Percentiles rank a stretch among this genome's conserved stretches.
phyloP scores from a whole-genome alignment of 2,329 filamentous ascomycete genomes.

The Atkinsonella texensis region DNA sequence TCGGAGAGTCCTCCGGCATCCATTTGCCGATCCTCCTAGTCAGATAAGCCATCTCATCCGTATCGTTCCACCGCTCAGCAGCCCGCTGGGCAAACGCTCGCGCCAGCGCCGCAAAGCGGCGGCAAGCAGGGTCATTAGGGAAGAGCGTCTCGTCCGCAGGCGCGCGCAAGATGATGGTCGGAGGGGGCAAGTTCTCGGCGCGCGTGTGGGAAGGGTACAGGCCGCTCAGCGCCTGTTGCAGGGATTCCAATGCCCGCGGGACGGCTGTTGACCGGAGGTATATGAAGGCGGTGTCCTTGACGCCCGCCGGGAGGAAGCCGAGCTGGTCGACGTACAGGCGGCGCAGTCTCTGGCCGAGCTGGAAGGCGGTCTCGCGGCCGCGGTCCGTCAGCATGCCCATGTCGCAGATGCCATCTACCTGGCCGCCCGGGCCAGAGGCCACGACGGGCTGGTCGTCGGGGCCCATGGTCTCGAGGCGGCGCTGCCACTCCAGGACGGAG shows the following conservation, averaged over 20 bases:
- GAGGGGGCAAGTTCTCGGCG: slow-evolving; percentile 38
- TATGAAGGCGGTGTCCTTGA: slow-evolving; percentile 46
- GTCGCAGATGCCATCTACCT: slow-evolving; percentile 73
- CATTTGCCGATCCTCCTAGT: slow-evolving; percentile 67
- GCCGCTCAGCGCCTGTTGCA: slow-evolving; percentile 64
- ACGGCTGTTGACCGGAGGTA: slow-evolving; percentile 67
- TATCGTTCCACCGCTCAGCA: slow-evolving; percentile 61
- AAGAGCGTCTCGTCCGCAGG: slow-evolving; percentile 65
- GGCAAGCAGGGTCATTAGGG: slow-evolving; percentile 65
- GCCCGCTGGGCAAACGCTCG: slow-evolving; percentile 61
- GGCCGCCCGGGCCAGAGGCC: slow-evolving; percentile 53
- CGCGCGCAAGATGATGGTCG: slow-evolving; percentile 53
- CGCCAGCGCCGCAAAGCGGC: slow-evolving; percentile 57
- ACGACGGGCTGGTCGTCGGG: slow-evolving; percentile 55
- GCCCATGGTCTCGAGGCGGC: slow-evolving; percentile 75
- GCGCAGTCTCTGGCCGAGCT: slow-evolving; percentile 55
- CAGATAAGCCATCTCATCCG: slow-evolving; percentile 73
- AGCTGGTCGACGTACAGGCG: slow-evolving; percentile 65
- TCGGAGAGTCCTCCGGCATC: slow-evolving; percentile 61
- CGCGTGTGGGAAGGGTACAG: slow-evolving; percentile 52
- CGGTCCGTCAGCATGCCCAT: slow-evolving; percentile 65
- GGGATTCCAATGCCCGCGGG: slow-evolving; percentile 62
- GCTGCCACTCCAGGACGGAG: slow-evolving; percentile 45
- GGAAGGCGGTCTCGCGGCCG: slow-evolving; percentile 59
- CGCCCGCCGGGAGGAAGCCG: slow-evolving; percentile 51